Conservation (phyloP, 495 filamentous ascomycete genomes). For the Xylaria venustula region DNA sequence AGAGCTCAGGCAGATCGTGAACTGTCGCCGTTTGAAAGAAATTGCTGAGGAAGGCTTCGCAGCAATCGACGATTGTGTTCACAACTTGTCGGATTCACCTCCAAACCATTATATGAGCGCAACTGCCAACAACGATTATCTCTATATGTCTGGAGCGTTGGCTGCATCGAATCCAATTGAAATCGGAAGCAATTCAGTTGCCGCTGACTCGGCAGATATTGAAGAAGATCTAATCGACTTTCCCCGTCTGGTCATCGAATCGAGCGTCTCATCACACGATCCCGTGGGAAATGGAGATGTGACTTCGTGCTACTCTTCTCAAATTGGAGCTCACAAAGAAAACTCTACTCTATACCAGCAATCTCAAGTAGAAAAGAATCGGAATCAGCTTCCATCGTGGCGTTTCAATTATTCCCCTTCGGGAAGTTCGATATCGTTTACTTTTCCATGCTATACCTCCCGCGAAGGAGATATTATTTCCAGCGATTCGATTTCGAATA, state of each 20-base stretch:
- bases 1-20: not conserved
- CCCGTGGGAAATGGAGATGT: not conserved
- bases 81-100: not conserved
- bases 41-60: constrained; percentile 11
- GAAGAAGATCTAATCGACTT: not conserved
- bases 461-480: not conserved
- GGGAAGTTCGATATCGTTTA: not conserved
- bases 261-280: not conserved
- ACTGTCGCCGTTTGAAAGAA: constrained; percentile 9
- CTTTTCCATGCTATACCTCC: not conserved
- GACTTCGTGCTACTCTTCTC: not conserved
- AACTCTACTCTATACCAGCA: not conserved
- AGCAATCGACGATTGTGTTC: not conserved
- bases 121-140: not conserved
- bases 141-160: constrained; percentile 2
- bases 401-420: not conserved
- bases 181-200: not conserved
- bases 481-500: not conserved
- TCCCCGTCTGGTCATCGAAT: not conserved
- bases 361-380: not conserved
- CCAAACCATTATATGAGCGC: too few species aligned
- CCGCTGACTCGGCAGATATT: not conserved
- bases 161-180: not conserved
- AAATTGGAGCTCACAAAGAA: not conserved
- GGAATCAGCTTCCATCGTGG: not conserved